Conservation (phyloP, 1,139 yeast genomes). For the Saccharomycopsis hybrid region DNA sequence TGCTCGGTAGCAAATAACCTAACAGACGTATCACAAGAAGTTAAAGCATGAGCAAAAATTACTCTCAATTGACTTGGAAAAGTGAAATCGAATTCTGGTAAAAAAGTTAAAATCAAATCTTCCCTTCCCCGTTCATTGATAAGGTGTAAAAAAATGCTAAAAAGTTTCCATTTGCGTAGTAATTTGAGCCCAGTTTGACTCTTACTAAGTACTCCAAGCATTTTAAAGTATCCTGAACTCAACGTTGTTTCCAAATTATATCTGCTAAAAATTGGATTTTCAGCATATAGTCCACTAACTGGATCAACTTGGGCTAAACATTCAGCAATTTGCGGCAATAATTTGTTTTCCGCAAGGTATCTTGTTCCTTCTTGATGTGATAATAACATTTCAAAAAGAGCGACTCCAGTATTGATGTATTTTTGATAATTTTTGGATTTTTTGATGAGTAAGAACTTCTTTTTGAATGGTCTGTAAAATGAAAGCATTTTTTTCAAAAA, state of each 20-base stretch:
- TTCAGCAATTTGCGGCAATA: slow-evolving; percentile 82
- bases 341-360: slow-evolving; percentile 65
- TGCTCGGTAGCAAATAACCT: slow-evolving; percentile 51
- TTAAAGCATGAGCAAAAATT: slow-evolving; percentile 58
- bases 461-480: slow-evolving; percentile 87
- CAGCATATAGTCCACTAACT: slow-evolving; percentile 62
- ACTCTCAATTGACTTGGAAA: slow-evolving; percentile 64
- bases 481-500: slow-evolving; percentile 79
- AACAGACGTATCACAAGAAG: slow-evolving; percentile 46
- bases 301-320: slow-evolving; percentile 84
- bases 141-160: slow-evolving; percentile 72
- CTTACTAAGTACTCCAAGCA: slow-evolving; percentile 66
- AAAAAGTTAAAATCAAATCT: slow-evolving; percentile 49
- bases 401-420: slow-evolving; percentile 68
- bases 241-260: slow-evolving; percentile 56
- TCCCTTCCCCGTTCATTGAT: slow-evolving; percentile 53
- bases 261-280: slow-evolving; percentile 67
- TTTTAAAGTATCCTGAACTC: slow-evolving; percentile 68
- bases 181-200: slow-evolving; percentile 57
- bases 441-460: slow-evolving; percentile 63
- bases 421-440: slow-evolving; percentile 45
- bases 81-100: slow-evolving; percentile 56
- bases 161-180: slow-evolving; percentile 77
- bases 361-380: slow-evolving; percentile 59
- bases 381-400: slow-evolving; percentile 60